Evolutionary conservation across 129 eudicot species (phyloP).

Genomic region (Daucus carota): DNA sequence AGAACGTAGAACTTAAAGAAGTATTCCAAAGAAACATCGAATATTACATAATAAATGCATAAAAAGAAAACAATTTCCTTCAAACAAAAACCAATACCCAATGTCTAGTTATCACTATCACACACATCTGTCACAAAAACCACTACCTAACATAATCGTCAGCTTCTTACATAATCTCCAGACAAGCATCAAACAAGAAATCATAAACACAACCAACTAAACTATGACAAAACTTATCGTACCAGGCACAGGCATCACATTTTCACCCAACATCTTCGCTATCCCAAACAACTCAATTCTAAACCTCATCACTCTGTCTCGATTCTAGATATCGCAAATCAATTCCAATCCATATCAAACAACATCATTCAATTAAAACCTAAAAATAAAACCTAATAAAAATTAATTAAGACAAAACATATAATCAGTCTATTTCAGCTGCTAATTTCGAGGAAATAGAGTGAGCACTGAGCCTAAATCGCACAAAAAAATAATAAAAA

Average conservation of each 20-base stretch:
- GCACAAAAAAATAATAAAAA: slow-evolving; percentile 7
- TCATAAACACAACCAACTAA: neutral
- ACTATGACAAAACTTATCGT: neutral
- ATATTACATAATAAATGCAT: neutral
- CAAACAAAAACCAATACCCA: neutral
- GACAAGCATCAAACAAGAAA: neutral
- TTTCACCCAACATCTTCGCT: neutral
- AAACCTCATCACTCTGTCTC: neutral
- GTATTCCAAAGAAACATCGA: neutral
- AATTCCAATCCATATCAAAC: neutral
- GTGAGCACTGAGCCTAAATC: slow-evolving; percentile 27
- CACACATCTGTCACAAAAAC: neutral
- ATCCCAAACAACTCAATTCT: neutral
- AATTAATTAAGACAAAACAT: neutral
- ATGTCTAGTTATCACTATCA: neutral
- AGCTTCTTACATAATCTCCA: neutral
- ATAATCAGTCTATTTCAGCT: slow-evolving; percentile 23
- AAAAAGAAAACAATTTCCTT: neutral
- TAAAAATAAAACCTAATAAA: neutral
- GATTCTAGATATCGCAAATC: neutral
- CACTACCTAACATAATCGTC: neutral
- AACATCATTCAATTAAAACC: neutral
- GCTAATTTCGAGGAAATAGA: slow-evolving; percentile 29
- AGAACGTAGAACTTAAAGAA: neutral
- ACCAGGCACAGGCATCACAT: neutral